Conservation (phyloP, 768 basidiomycete genomes). For the Serendipita sp. region DNA sequence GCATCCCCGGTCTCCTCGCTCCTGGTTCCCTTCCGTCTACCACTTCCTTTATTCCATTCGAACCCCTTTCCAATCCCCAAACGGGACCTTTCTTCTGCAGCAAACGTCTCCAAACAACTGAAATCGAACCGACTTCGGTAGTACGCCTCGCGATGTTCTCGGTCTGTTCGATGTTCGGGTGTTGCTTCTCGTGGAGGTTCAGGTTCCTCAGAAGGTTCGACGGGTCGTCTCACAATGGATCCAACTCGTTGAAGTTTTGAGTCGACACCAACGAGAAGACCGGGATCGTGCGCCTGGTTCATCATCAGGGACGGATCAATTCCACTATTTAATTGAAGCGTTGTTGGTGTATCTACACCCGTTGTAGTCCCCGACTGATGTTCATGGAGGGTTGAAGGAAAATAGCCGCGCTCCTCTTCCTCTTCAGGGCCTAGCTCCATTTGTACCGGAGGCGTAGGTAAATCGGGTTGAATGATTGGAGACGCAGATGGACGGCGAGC, state of each 20-base stretch:
- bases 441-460: not conserved
- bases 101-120: constrained; percentile 58
- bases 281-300: constrained; percentile 33
- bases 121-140: constrained; percentile 44
- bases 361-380: not conserved
- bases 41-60: constrained; percentile 5
- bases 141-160: not conserved
- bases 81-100: constrained; percentile 45
- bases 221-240: not conserved
- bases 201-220: not conserved
- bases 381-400: not conserved
- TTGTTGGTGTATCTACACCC: not conserved
- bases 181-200: not conserved
- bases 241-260: not conserved
- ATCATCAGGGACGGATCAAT: constrained; percentile 12
- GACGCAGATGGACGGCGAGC: not conserved
- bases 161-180: not conserved
- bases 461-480: not conserved
- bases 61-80: constrained; percentile 17
- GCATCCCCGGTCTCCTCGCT: not conserved
- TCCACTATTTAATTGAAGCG: not conserved
- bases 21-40: constrained; percentile 1
- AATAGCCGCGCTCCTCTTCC: constrained; percentile 2
- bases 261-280: constrained; percentile 24
- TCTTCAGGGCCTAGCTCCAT: not conserved